Conservation (phyloP, 2,329 filamentous ascomycete species). For the Aureobasidium sp. region DNA sequence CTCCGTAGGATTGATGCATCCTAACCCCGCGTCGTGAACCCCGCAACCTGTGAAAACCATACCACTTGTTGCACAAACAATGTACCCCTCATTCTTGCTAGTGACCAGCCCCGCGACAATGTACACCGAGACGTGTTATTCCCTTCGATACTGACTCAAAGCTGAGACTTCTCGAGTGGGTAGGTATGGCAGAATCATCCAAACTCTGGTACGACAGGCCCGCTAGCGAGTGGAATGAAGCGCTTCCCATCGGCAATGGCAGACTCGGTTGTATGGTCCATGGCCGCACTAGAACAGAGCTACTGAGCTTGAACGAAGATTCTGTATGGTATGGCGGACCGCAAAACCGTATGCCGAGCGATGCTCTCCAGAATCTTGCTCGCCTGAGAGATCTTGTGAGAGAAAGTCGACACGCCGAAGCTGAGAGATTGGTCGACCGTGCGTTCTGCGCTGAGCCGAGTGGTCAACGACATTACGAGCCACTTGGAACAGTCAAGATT, state of each 20-base stretch:
- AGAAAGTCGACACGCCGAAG: slow-evolving; percentile 34
- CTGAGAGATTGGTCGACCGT: slow-evolving; percentile 35
- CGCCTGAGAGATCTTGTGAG: slow-evolving; percentile 37
- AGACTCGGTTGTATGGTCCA: slow-evolving; percentile 42
- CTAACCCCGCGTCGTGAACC: slow-evolving; percentile 1
- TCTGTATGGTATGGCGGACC: slow-evolving; percentile 43
- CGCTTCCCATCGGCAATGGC: slow-evolving; percentile 45
- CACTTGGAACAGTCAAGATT: slow-evolving; percentile 25
- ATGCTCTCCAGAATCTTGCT: slow-evolving; percentile 29
- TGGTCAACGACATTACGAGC: slow-evolving; percentile 44
- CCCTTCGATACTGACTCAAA: too few species aligned
- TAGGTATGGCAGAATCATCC: not conserved
- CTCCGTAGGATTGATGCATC: not conserved
- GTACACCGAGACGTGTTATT: not conserved
- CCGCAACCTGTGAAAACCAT: not conserved
- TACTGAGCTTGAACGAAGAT: slow-evolving; percentile 44
- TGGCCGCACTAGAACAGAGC: slow-evolving; percentile 38
- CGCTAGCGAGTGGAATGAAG: slow-evolving; percentile 32
- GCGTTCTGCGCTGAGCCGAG: slow-evolving; percentile 42
- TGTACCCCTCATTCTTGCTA: not conserved
- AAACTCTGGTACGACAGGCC: slow-evolving; percentile 26
- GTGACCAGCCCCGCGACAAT: not conserved
- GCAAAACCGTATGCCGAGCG: slow-evolving; percentile 37
- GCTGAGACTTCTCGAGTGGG: too few species aligned
- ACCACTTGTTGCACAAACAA: not conserved